phyloP scores from a whole-genome alignment of 2,329 filamentous ascomycete species.

The Colletotrichum sp. region DNA sequence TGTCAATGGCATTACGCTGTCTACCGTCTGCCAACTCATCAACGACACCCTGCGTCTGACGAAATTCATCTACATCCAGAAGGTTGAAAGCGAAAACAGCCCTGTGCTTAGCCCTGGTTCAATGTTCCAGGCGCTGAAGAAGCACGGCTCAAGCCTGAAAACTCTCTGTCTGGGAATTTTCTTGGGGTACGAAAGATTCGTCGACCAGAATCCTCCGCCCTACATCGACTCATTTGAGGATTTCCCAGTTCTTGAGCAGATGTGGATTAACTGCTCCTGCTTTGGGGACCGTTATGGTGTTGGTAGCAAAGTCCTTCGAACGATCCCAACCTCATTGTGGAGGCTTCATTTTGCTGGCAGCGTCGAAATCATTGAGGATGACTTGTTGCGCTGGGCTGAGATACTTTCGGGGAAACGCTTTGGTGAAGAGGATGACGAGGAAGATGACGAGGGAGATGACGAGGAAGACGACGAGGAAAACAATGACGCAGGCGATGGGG shows the following conservation, averaged over 20 bases:
- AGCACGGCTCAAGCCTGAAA: neutral
- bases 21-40: neutral
- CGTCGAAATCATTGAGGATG: fast-evolving
- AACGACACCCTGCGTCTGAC: neutral
- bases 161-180: fast-evolving
- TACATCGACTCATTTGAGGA: neutral
- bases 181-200: fast-evolving
- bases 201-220: neutral
- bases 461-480: neutral
- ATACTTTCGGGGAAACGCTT: neutral
- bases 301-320: neutral
- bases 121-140: neutral
- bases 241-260: neutral
- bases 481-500: neutral
- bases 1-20: neutral
- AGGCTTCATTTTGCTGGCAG: neutral
- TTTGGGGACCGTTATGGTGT: neutral
- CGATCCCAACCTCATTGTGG: neutral
- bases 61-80: neutral
- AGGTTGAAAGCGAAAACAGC: neutral
- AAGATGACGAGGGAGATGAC: neutral
- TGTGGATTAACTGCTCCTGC: neutral
- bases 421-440: neutral
- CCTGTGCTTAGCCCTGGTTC: neutral
- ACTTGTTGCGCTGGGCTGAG: neutral